Evolutionary conservation across 305 asterid genomes (phyloP).

Genomic region (Ilex paraguariensis): DNA sequence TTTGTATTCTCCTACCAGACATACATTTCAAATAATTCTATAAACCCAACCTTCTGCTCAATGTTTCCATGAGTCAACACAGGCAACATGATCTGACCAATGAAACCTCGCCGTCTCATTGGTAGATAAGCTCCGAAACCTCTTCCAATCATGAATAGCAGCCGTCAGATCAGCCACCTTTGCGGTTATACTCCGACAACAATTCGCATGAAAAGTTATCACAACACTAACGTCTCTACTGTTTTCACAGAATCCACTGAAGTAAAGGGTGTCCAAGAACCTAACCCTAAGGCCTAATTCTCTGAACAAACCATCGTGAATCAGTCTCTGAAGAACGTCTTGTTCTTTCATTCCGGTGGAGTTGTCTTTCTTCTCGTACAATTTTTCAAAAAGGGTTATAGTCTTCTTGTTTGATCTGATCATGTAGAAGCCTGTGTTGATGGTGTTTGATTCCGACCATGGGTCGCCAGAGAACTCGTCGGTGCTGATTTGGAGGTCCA

Average conservation of each 20-base stretch:
- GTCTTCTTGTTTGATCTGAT: slow-evolving; percentile 49
- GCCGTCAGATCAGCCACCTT: slow-evolving; percentile 36
- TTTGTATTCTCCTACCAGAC: too few relatives aligned
- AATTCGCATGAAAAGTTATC: slow-evolving; percentile 49
- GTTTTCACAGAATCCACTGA: slow-evolving; percentile 46
- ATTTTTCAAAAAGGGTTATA: slow-evolving; percentile 28
- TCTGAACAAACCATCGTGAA: slow-evolving; percentile 15
- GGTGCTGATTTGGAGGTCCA: slow-evolving; percentile 42
- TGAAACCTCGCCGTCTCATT: too few relatives aligned
- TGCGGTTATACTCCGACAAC: slow-evolving; percentile 43
- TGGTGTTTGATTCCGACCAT: slow-evolving; percentile 20
- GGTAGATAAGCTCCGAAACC: slow-evolving; percentile 10
- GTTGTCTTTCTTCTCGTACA: slow-evolving; percentile 27
- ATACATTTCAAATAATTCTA: too few relatives aligned
- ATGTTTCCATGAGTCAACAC: too few relatives aligned
- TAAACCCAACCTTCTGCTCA: too few relatives aligned
- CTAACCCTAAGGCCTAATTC: slow-evolving; percentile 24
- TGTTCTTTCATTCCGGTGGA: slow-evolving; percentile 42
- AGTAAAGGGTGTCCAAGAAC: slow-evolving; percentile 36
- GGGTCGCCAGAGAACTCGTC: slow-evolving; percentile 31
- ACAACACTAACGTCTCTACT: slow-evolving; percentile 30
- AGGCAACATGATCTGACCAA: too few relatives aligned
- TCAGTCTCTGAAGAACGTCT: slow-evolving; percentile 32
- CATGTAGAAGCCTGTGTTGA: slow-evolving; percentile 61
- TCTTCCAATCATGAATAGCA: slow-evolving; percentile 40